phyloP scores from a whole-genome alignment of 768 basidiomycete species.

The Coprinopsis strossmayeri region DNA sequence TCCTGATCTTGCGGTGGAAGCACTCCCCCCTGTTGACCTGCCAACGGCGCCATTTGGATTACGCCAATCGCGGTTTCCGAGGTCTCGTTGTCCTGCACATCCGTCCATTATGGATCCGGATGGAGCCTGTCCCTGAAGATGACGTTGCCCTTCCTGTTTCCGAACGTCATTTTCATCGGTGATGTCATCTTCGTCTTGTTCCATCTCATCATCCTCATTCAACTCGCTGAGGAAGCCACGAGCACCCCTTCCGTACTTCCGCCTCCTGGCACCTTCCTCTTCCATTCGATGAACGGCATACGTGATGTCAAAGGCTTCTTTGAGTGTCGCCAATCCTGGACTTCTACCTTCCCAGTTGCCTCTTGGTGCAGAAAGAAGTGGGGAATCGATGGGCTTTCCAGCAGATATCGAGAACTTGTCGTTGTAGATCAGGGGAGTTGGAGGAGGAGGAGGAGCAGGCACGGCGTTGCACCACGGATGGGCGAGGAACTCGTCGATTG shows the following conservation, averaged over 20 bases:
- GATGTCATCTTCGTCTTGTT: conserved; percentile 32
- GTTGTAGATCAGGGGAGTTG: conserved; percentile 52
- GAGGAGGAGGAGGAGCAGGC: conserved; percentile 54
- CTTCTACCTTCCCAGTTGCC: conserved; percentile 77
- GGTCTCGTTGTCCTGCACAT: conserved; percentile 30
- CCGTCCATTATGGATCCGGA: conserved; percentile 22
- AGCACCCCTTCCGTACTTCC: conserved; percentile 74
- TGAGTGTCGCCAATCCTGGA: conserved; percentile 87
- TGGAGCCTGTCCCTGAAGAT: neutral
- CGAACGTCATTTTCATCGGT: conserved; percentile 46
- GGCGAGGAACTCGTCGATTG: conserved; percentile 94
- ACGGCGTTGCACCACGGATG: conserved; percentile 91
- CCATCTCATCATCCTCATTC: conserved; percentile 89
- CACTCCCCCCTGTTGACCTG: conserved; percentile 9
- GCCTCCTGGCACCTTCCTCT: conserved; percentile 87
- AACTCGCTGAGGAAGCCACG: conserved; percentile 77
- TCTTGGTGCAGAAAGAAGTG: conserved; percentile 74
- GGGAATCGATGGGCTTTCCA: conserved; percentile 72
- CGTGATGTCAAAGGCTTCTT: conserved; percentile 98
- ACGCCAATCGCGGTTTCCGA: conserved; percentile 15
- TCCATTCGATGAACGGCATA: conserved; percentile 99
- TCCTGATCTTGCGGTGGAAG: conserved; percentile 8
- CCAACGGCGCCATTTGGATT: conserved; percentile 12
- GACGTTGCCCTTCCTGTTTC: conserved; percentile 19
- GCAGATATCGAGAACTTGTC: conserved; percentile 22